Evolutionary conservation across 768 basidiomycete species (phyloP).

Genomic region (Mycena capillaripes): DNA sequence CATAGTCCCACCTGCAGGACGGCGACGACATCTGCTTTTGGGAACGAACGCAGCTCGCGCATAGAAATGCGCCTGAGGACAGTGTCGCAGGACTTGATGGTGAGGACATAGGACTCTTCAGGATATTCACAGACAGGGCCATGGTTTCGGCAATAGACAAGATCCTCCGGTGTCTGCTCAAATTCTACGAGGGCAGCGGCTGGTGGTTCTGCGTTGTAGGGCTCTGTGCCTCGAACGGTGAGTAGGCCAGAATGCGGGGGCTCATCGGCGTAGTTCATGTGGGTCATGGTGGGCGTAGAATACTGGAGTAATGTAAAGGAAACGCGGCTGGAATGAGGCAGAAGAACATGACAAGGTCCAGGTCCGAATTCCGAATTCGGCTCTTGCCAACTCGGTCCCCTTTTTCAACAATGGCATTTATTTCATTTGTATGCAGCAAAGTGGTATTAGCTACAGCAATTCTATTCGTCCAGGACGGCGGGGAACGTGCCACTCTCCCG

Average conservation of each 20-base stretch:
- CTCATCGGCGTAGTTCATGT: slow-evolving; percentile 64
- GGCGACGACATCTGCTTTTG: slow-evolving; percentile 61
- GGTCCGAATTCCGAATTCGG: slow-evolving; percentile 4
- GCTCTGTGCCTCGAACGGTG: slow-evolving; percentile 59
- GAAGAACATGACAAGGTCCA: neutral
- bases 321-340: slow-evolving; percentile 17
- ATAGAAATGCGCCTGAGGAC: slow-evolving; percentile 52
- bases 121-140: slow-evolving; percentile 69
- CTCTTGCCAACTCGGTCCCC: neutral
- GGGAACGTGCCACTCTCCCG: slow-evolving; percentile 95
- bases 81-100: slow-evolving; percentile 52
- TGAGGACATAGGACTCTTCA: slow-evolving; percentile 57
- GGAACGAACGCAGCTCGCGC: slow-evolving; percentile 57
- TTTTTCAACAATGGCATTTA: slow-evolving; percentile 7
- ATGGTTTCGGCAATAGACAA: slow-evolving; percentile 83
- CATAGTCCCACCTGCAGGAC: slow-evolving; percentile 64
- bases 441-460: slow-evolving; percentile 19
- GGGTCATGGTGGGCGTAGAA: slow-evolving; percentile 39
- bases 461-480: slow-evolving; percentile 77
- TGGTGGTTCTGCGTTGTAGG: slow-evolving; percentile 81
- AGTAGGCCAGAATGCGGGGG: slow-evolving; percentile 64
- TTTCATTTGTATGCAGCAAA: neutral
- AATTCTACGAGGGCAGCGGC: slow-evolving; percentile 70
- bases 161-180: slow-evolving; percentile 69
- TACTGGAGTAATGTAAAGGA: neutral